A percentile compares a stretch with the other conserved stretches of the same genome.
These are phyloP conservation scores for Cucumis hystrix DNA, from an alignment of 306 rosid species.

Conservation along the genomic window DNA sequence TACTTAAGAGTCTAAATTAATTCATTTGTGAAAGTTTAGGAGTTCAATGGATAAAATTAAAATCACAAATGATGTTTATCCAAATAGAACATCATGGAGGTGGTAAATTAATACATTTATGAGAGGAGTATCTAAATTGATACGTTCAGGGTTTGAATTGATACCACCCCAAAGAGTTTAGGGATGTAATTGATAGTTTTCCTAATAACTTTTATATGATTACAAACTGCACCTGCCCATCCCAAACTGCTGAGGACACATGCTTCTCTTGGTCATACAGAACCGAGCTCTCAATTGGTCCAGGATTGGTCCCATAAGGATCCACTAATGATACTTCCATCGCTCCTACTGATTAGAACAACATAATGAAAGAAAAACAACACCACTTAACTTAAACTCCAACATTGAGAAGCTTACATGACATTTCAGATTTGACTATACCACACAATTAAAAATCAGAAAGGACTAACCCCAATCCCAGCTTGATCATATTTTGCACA, in stretches of 20 bases:
- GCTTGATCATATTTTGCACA: neutral
- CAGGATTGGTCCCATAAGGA: conserved; percentile 79
- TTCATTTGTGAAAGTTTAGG: too few relatives aligned
- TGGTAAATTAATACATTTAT: too few relatives aligned
- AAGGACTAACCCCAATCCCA: neutral
- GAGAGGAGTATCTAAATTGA: too few relatives aligned
- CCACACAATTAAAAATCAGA: neutral
- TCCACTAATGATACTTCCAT: conserved; percentile 61
- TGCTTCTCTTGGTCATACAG: conserved; percentile 98
- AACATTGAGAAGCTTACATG: neutral
- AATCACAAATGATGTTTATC: too few relatives aligned
- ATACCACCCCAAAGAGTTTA: too few relatives aligned
- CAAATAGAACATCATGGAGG: too few relatives aligned
- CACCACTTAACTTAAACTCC: neutral
- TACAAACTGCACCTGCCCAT: conserved; percentile 71
- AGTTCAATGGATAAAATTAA: too few relatives aligned
- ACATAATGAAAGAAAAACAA: neutral
- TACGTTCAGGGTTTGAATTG: too few relatives aligned
- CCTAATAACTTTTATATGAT: neutral
- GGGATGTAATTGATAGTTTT: too few relatives aligned
- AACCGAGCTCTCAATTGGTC: conserved; percentile 79
- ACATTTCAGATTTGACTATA: neutral
- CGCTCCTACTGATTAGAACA: conserved; percentile 5
- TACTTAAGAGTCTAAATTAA: too few relatives aligned
- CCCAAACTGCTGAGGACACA: conserved; percentile 96